Evolutionary conservation across 2,329 filamentous ascomycete species (phyloP).

Genomic region (Canariomyces notabilis): DNA sequence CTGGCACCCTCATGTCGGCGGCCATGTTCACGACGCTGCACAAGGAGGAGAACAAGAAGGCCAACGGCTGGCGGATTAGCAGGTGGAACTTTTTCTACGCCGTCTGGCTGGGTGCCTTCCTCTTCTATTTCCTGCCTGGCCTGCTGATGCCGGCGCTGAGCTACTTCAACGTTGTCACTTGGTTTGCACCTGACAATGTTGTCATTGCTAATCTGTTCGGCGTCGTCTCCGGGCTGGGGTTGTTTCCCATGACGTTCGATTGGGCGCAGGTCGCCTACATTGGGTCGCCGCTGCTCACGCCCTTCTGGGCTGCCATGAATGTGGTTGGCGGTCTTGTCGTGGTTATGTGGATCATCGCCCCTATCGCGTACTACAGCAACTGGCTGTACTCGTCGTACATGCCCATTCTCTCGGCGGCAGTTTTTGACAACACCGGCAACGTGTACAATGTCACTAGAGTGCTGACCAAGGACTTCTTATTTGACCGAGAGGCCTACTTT

Average conservation of each 20-base stretch:
- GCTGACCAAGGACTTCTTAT: conserved; percentile 69
- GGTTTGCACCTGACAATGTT: conserved; percentile 83
- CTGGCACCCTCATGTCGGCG: conserved; percentile 79
- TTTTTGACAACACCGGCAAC: conserved; percentile 79
- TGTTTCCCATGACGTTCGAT: conserved; percentile 84
- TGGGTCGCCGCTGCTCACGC: conserved; percentile 75
- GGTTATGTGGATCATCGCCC: conserved; percentile 81
- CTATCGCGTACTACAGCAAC: conserved; percentile 76
- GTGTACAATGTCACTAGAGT: conserved; percentile 79
- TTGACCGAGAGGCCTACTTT: conserved; percentile 70
- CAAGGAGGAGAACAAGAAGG: conserved; percentile 75
- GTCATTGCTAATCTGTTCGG: conserved; percentile 83
- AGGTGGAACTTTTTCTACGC: conserved; percentile 79
- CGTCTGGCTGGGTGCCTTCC: conserved; percentile 65
- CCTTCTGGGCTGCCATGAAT: conserved; percentile 83
- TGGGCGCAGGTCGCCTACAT: conserved; percentile 90
- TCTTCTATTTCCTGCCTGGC: conserved; percentile 82
- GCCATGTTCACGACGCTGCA: conserved; percentile 86
- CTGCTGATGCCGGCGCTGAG: conserved; percentile 77
- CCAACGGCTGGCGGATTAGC: conserved; percentile 77
- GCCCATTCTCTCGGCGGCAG: conserved; percentile 77
- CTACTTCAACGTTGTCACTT: conserved; percentile 85
- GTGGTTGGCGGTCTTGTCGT: conserved; percentile 74
- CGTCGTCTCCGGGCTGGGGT: conserved; percentile 73
- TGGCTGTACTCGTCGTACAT: conserved; percentile 77